Base-by-base conservation (phyloP, 805 yeast genomes). In the Kluyveromyces nonfermentans region DNA sequence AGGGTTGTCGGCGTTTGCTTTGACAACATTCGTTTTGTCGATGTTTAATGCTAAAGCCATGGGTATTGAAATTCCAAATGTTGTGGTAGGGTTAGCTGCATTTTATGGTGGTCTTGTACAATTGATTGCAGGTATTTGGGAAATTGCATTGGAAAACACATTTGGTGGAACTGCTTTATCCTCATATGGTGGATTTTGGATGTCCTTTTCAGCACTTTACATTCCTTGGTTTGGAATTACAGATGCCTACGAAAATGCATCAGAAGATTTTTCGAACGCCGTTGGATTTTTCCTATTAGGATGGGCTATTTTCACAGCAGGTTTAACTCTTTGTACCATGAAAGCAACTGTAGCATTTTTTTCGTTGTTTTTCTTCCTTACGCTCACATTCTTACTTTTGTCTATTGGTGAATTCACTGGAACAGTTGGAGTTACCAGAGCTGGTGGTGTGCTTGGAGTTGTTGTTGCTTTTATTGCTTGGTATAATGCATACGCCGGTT, bases 401-500 rank as follows among this genome's bases (percentile, higher is more conserved):
- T 66, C 77, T 0, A 67, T 71, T 41, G 80, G 78, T 22, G 72
- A 75, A 43, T 70, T 80, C 43, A 52, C 73, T 2, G 71, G 70
- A 16, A 65, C 61, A 19, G 56, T 52, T 19, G 65, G 65, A 22
- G 62, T 70, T 37, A 61, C 67, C 9, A 70, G 64, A 50, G 85
- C 82, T 7, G 86, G 80, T 37, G 88, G 88, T 51, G 71, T 77
- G 15, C 41, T 75, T n/a, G 87, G 85, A 38, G 67, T 80, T 16
- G 65, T 80, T 6, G 74, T 80, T 25, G 73, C 85, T 0, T 68
- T 78, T 47, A 59, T 77, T 40, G 83, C 82, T 1, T 81, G 82
- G 81, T 80, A 79, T 56, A 79, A 80, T 56, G 85, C 86, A 5
- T 78, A 69, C 51, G 83, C 85, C 2, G 87, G 86, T 71, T 59